Base-by-base conservation (phyloP, 345 rosid genomes). In the Triadica sebifera region DNA sequence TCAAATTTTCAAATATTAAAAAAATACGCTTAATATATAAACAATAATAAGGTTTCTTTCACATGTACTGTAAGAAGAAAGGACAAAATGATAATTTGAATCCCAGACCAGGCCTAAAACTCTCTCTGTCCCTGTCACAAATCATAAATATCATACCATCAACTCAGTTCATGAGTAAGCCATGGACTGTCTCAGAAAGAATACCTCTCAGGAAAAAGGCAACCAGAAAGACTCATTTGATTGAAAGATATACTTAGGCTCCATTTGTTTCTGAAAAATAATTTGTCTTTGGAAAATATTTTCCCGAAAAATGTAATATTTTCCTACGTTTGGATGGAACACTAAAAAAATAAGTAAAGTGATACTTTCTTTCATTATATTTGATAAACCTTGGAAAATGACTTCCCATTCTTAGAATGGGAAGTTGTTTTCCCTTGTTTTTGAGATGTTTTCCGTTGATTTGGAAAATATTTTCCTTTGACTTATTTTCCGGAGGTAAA, bases 181-280 rank as follows among this genome's bases (percentile, higher is more conserved):
- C 56, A 0, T 55, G 62, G 15, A 24, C 34, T n/a, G 8, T 11
- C 16, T 34, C 15, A 8, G 37, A 43, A 43, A 43, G 47, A 43
- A 43, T 43, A 43, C 1, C 47, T 8, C 45, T 6, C 12, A 4
- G 62, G 37, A 13, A 41, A 64, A 64, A 19, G 12, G 25, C 4
- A 64, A 10, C 50, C 37, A 12, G 3, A 7, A 46, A 72, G 16
- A 49, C 45, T 20, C 56, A 57, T 20, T 17, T 51, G 53, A 41
- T 22, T 43, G 49, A 63, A 65, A 56, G 65, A 55, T 63, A 57
- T 61, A 65, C 25, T 9, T 37, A n/a, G n/a, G n/a, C n/a, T n/a
- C n/a, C n/a, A n/a, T n/a, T n/a, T n/a, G n/a, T n/a, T n/a, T n/a
- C n/a, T n/a, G n/a, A n/a, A n/a, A n/a, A n/a, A n/a, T n/a, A n/a